A percentile compares a stretch with the other conserved stretches of the same genome.
Evolutionary conservation across 106 monocot genomes (phyloP).

Genomic region (Platanthera guangdongensis): DNA sequence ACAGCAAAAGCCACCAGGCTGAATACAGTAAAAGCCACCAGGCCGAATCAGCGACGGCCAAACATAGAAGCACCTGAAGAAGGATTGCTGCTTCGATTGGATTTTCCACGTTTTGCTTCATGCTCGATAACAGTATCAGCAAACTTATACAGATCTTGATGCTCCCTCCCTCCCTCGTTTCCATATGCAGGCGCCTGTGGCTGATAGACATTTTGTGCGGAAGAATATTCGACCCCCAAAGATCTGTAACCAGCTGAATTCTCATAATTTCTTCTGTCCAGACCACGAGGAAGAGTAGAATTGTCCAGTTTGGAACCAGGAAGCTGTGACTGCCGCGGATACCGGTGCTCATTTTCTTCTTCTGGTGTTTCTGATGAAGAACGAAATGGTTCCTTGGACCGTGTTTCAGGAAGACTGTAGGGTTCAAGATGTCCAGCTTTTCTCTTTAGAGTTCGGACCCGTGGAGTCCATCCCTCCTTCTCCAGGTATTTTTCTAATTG

Average conservation of each 20-base stretch:
- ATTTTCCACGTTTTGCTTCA: constrained; percentile 3
- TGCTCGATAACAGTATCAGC: constrained; percentile 14
- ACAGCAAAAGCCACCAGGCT: background rate
- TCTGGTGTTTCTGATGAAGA: constrained; percentile 7
- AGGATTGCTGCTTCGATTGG: background rate
- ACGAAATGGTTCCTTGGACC: constrained; percentile 6
- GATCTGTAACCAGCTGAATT: background rate
- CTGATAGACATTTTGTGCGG: constrained; percentile 1
- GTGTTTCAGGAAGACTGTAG: background rate
- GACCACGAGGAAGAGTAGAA: background rate
- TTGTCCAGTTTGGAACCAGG: background rate
- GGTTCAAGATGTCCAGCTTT: constrained; percentile 9
- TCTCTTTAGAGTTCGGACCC: constrained; percentile 16
- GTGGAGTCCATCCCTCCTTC: constrained; percentile 1
- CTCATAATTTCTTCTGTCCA: background rate
- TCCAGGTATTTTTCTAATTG: constrained; percentile 16
- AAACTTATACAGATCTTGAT: constrained; percentile 10
- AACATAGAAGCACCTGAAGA: background rate
- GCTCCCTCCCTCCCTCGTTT: background rate
- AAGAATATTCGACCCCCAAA: background rate
- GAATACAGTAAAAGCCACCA: background rate
- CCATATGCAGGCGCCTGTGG: background rate
- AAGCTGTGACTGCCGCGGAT: background rate
- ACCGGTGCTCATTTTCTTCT: background rate
- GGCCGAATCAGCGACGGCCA: background rate